Percentiles rank a stretch among this genome's conserved stretches.
Conservation (phyloP, 176 grass and related monocot species). For the Luzula sylvatica region DNA sequence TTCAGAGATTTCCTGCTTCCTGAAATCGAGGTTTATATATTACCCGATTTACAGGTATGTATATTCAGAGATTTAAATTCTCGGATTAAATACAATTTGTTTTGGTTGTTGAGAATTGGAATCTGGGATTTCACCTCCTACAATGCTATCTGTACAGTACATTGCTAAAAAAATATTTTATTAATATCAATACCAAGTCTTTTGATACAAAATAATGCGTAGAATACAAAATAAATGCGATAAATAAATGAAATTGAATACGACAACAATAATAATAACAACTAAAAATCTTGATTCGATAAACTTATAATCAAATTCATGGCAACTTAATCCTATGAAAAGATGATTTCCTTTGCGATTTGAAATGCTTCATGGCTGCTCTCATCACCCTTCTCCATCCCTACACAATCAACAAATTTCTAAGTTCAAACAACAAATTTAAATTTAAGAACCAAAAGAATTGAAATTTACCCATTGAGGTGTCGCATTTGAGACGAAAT, state of each 20-base stretch:
- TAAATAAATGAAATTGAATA: not conserved
- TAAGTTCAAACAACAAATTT: not conserved
- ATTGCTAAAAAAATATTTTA: not conserved
- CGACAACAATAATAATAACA: not conserved
- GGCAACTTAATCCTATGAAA: conserved; percentile 16
- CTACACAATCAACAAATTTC: not conserved
- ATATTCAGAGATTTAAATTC: no score
- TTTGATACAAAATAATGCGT: not conserved
- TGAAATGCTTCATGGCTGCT: conserved; percentile 14
- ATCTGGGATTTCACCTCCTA: no score
- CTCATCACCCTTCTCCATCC: conserved; percentile 18
- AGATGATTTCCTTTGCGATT: conserved; percentile 17
- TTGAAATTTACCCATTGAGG: conserved; percentile 5
- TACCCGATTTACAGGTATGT: no score
- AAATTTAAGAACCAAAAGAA: not conserved
- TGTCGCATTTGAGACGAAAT: conserved; percentile 7
- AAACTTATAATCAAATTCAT: not conserved
- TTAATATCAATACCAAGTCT: not conserved
- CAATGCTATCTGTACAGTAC: no score
- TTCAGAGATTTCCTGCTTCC: no score
- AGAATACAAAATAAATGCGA: not conserved
- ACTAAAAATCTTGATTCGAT: not conserved
- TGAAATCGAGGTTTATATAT: no score
- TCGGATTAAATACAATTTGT: no score
- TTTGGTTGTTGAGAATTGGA: no score